These are phyloP conservation scores for Malus hybrid DNA, from an alignment of 331 rosid species.

Conservation along the genomic window DNA sequence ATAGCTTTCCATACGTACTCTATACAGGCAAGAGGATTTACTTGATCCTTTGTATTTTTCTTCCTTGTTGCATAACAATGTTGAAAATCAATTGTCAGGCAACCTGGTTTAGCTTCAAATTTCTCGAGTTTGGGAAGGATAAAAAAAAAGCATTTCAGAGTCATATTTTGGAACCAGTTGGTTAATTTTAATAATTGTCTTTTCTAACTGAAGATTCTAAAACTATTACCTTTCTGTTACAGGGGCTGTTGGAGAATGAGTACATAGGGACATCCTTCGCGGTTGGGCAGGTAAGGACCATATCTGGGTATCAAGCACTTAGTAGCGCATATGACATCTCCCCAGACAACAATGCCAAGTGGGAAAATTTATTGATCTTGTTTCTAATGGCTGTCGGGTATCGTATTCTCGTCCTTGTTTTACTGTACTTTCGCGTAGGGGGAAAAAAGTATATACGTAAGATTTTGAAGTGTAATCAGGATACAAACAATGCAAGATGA, in stretches of 20 bases:
- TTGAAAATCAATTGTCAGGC: background rate
- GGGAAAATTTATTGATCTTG: constrained; percentile 79
- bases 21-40: constrained; percentile 61
- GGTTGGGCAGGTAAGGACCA: constrained; percentile 89
- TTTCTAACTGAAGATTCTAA: constrained; percentile 3
- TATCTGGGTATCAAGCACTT: constrained; percentile 86
- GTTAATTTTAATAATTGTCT: background rate
- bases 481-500: constrained; percentile 49
- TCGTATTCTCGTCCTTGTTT: constrained; percentile 59
- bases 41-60: background rate
- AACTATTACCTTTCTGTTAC: background rate
- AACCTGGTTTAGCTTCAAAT: background rate
- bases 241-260: constrained; percentile 97
- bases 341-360: constrained; percentile 55
- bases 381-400: constrained; percentile 86
- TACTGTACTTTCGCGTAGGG: constrained; percentile 41
- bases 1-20: constrained; percentile 85
- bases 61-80: background rate
- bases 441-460: constrained; percentile 33
- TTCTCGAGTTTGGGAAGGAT: background rate
- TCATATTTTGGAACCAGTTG: background rate
- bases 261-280: constrained; percentile 72
- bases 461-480: constrained; percentile 48
- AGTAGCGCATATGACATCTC: constrained; percentile 70
- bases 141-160: background rate